Conservation (phyloP, 73 alveolate genomes). For the Tetrahymena thermophila region DNA sequence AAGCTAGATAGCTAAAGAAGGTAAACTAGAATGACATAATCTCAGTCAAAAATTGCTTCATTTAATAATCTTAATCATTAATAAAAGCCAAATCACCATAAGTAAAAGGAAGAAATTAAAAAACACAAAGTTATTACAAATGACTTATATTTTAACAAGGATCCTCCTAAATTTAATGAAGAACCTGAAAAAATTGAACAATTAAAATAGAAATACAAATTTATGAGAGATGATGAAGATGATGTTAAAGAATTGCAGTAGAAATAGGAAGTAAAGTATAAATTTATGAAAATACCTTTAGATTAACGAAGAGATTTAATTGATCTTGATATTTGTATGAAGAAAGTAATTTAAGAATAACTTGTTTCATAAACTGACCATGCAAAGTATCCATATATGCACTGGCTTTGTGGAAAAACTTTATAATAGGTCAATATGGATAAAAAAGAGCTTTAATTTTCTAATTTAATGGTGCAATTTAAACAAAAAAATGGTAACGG, state of each 20-base stretch:
- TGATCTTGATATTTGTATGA: background rate
- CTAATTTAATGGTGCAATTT: background rate
- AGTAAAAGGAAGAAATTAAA: background rate
- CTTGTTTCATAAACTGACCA: background rate
- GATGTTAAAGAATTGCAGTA: background rate
- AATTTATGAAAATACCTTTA: background rate
- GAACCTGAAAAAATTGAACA: background rate
- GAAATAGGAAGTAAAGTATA: background rate
- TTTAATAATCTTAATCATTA: background rate
- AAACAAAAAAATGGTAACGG: background rate
- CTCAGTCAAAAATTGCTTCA: background rate
- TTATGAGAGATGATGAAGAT: background rate
- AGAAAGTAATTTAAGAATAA: background rate
- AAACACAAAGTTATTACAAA: background rate
- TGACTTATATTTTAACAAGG: background rate
- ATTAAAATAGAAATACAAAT: background rate
- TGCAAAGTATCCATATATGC: background rate
- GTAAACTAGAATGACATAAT: background rate
- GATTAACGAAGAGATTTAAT: background rate
- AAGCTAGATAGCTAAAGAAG: background rate
- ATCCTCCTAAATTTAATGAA: background rate
- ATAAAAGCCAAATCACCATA: background rate
- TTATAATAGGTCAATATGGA: background rate
- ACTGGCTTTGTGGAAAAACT: background rate
- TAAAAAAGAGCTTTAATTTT: background rate